These are phyloP conservation scores for Pseudogymnoascus sp. DNA, from an alignment of 2,329 filamentous ascomycete genomes.

Conservation along the genomic window DNA sequence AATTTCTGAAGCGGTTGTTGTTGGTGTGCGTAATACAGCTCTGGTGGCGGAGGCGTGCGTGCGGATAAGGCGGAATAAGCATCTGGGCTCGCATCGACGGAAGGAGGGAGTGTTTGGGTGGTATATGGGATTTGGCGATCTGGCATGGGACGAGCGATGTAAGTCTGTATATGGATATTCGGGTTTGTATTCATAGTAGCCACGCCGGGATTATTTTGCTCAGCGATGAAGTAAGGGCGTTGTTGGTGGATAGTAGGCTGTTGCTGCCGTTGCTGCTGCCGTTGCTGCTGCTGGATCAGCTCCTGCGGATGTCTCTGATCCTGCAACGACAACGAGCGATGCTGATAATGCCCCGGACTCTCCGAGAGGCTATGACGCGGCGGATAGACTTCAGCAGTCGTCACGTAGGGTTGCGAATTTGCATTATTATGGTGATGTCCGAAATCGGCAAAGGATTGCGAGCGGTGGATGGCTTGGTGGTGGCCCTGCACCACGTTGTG, in stretches of 20 bases:
- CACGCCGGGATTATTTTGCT: slow-evolving; percentile 53
- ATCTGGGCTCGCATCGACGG: slow-evolving; percentile 51
- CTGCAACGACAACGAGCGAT: slow-evolving; percentile 26
- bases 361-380: slow-evolving; percentile 43
- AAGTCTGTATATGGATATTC: slow-evolving; percentile 34
- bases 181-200: slow-evolving; percentile 51
- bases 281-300: slow-evolving; percentile 31
- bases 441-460: slow-evolving; percentile 48
- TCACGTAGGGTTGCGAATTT: slow-evolving; percentile 31
- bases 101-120: slow-evolving; percentile 42
- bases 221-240: slow-evolving; percentile 44
- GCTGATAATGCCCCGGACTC: slow-evolving; percentile 37
- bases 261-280: slow-evolving; percentile 19
- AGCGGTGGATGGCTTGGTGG: slow-evolving; percentile 36
- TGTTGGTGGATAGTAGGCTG: slow-evolving; percentile 22
- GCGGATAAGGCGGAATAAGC: slow-evolving; percentile 49
- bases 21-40: slow-evolving; percentile 51
- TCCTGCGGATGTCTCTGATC: slow-evolving; percentile 33
- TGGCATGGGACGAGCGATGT: slow-evolving; percentile 40
- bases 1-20: slow-evolving; percentile 39
- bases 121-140: slow-evolving; percentile 43
- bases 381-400: slow-evolving; percentile 29
- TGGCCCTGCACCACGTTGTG: slow-evolving; percentile 32
- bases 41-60: slow-evolving; percentile 45
- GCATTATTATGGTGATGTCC: slow-evolving; percentile 29